A percentile compares a stretch with the other conserved stretches of the same genome.
Evolutionary conservation across 139 green algal species (phyloP).

Genomic region (Spirogloea muscicola): DNA sequence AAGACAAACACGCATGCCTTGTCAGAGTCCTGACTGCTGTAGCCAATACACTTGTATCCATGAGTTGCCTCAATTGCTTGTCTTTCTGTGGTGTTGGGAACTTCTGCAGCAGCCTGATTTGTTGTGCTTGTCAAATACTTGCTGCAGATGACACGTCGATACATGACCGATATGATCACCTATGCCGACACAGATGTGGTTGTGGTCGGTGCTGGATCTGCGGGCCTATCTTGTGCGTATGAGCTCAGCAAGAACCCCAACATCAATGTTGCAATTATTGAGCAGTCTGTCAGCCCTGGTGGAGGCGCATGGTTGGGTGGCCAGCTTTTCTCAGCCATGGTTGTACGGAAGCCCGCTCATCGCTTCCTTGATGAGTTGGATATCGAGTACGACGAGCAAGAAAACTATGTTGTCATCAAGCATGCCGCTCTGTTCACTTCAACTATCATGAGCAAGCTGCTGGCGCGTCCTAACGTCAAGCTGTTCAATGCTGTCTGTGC

Average conservation of each 20-base stretch:
- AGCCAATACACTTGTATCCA: too few species aligned
- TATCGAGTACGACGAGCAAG: slow-evolving; percentile 80
- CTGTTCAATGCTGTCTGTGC: slow-evolving; percentile 93
- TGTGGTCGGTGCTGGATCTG: slow-evolving; percentile 68
- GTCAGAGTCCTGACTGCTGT: too few species aligned
- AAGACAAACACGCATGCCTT: too few species aligned
- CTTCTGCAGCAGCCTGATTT: too few species aligned
- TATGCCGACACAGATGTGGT: slow-evolving; percentile 75
- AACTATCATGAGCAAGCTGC: slow-evolving; percentile 88
- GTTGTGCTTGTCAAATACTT: too few species aligned
- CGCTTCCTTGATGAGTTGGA: slow-evolving; percentile 79
- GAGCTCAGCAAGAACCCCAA: slow-evolving; percentile 92
- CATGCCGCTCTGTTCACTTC: slow-evolving; percentile 93
- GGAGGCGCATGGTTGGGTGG: slow-evolving; percentile 91
- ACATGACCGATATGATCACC: slow-evolving; percentile 87
- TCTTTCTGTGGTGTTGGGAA: too few species aligned
- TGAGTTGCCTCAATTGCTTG: too few species aligned
- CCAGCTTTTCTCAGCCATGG: slow-evolving; percentile 93
- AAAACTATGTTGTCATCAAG: slow-evolving; percentile 91
- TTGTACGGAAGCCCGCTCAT: slow-evolving; percentile 92
- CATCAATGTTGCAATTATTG: slow-evolving; percentile 87
- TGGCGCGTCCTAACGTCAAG: slow-evolving; percentile 85
- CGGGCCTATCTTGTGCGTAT: slow-evolving; percentile 87
- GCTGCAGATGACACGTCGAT: slow-evolving; percentile 64
- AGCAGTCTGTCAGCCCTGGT: slow-evolving; percentile 58